Evolutionary conservation across 768 basidiomycete species (phyloP).

Genomic region (Trichaptum fuscoviolaceum): DNA sequence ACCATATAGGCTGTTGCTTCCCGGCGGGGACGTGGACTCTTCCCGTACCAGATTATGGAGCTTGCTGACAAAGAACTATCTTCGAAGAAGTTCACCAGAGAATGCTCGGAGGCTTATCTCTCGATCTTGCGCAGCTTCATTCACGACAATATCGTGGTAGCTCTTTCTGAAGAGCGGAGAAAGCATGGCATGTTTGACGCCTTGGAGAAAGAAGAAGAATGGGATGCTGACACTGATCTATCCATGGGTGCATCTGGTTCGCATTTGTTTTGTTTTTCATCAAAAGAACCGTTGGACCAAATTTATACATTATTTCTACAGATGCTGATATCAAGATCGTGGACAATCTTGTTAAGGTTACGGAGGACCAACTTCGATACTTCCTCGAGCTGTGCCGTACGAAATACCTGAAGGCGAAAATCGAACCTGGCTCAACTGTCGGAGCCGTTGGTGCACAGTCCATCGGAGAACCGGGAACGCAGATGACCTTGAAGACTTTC

Average conservation of each 20-base stretch:
- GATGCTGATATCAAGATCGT: constrained; percentile 68
- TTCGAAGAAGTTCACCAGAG: constrained; percentile 52
- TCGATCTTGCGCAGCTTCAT: constrained; percentile 69
- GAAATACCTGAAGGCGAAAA: constrained; percentile 91
- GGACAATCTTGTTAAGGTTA: constrained; percentile 90
- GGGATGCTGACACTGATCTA: constrained; percentile 74
- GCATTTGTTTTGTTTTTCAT: constrained; percentile 18
- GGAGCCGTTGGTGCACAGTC: constrained; percentile 99
- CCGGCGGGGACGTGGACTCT: constrained; percentile 54
- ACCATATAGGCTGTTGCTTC: constrained; percentile 59
- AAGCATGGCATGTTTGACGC: constrained; percentile 83
- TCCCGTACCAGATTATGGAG: constrained; percentile 84
- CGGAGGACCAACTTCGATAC: constrained; percentile 64
- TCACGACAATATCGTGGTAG: constrained; percentile 54
- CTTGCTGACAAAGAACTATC: constrained; percentile 61
- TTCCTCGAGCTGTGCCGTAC: constrained; percentile 89
- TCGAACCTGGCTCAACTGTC: constrained; percentile 97
- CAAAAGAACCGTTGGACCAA: neutral
- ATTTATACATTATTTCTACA: constrained; percentile 22
- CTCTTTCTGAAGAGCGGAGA: constrained; percentile 61
- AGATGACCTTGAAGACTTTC: constrained; percentile 99
- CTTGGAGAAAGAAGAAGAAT: constrained; percentile 63
- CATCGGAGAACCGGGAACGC: constrained; percentile 98
- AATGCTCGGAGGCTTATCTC: constrained; percentile 69
- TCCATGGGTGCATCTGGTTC: constrained; percentile 69